Evolutionary conservation across 768 basidiomycete species (phyloP).

Genomic region (Infundibulicybe gibba): DNA sequence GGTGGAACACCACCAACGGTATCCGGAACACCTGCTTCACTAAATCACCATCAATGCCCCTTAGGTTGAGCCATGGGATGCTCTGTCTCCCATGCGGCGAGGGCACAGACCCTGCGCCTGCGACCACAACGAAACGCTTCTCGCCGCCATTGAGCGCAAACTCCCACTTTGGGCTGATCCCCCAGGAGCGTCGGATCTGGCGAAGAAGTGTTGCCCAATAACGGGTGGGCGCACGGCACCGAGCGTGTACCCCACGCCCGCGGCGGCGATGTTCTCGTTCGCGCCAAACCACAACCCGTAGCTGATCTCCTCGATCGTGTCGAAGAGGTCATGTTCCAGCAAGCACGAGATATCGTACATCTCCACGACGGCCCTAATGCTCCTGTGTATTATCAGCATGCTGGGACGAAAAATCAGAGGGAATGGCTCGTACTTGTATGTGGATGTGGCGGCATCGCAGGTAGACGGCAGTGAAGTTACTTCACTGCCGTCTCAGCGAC

Average conservation of each 20-base stretch:
- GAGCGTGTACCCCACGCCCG: too few species aligned
- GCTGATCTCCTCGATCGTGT: too few species aligned
- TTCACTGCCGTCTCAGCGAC: too few species aligned
- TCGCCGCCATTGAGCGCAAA: conserved; percentile 39
- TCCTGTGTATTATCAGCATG: conserved; percentile 23
- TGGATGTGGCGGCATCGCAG: too few species aligned
- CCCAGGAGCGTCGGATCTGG: conserved; percentile 37
- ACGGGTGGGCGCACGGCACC: too few species aligned
- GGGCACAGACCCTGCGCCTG: conserved; percentile 34
- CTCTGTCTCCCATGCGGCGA: conserved; percentile 37
- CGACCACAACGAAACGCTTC: conserved; percentile 44
- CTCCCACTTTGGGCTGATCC: conserved; percentile 52
- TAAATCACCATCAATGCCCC: conserved; percentile 40
- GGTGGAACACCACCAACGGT: conserved; percentile 56
- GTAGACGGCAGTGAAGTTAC: too few species aligned
- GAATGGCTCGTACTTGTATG: conserved; percentile 32
- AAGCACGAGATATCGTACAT: conserved; percentile 56
- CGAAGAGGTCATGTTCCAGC: conserved; percentile 19
- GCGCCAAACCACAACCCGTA: too few species aligned
- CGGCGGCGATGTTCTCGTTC: too few species aligned
- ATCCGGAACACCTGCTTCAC: conserved; percentile 49
- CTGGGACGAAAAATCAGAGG: conserved; percentile 14
- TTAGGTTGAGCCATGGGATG: conserved; percentile 55
- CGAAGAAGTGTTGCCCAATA: conserved; percentile 58
- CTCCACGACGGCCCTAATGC: conserved; percentile 45